phyloP scores from a whole-genome alignment of 2,329 filamentous ascomycete species.

The Trichoderma sp. region DNA sequence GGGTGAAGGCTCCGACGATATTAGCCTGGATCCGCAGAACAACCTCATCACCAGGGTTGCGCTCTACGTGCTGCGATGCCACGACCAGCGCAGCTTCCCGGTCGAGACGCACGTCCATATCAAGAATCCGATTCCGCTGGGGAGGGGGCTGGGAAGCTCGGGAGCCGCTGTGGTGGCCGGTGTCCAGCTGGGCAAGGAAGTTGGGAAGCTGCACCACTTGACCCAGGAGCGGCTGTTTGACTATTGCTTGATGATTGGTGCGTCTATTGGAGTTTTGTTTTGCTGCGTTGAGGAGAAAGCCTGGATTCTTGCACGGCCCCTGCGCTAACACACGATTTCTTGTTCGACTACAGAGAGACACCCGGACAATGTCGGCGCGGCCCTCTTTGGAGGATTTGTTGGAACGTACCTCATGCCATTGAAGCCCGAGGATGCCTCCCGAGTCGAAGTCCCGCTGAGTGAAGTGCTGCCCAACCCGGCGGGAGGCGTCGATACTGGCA shows the following conservation, averaged over 20 bases:
- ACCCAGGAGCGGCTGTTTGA: slow-evolving; percentile 84
- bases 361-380: slow-evolving; percentile 92
- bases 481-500: slow-evolving; percentile 86
- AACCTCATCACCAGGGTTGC: slow-evolving; percentile 95
- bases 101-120: slow-evolving; percentile 88
- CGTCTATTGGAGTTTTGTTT: slow-evolving; percentile 29
- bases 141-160: slow-evolving; percentile 90
- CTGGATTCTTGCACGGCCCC: not conserved
- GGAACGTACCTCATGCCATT: slow-evolving; percentile 95
- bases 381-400: slow-evolving; percentile 93
- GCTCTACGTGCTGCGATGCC: slow-evolving; percentile 90
- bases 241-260: slow-evolving; percentile 95
- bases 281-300: not conserved
- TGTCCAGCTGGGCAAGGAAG: slow-evolving; percentile 88
- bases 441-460: slow-evolving; percentile 89
- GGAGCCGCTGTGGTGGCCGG: slow-evolving; percentile 94
- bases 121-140: slow-evolving; percentile 91
- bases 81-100: slow-evolving; percentile 83
- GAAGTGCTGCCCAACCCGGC: slow-evolving; percentile 90
- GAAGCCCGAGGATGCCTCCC: slow-evolving; percentile 81
- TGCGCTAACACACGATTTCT: not conserved
- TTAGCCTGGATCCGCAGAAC: slow-evolving; percentile 78
- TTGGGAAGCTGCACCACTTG: slow-evolving; percentile 73
- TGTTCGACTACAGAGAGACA: slow-evolving; percentile 64
- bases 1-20: slow-evolving; percentile 68